Evolutionary conservation across 2,329 filamentous ascomycete genomes (phyloP), one percentile per base, ranked within the genome.

Genomic region (Penicillium sp.): DNA sequence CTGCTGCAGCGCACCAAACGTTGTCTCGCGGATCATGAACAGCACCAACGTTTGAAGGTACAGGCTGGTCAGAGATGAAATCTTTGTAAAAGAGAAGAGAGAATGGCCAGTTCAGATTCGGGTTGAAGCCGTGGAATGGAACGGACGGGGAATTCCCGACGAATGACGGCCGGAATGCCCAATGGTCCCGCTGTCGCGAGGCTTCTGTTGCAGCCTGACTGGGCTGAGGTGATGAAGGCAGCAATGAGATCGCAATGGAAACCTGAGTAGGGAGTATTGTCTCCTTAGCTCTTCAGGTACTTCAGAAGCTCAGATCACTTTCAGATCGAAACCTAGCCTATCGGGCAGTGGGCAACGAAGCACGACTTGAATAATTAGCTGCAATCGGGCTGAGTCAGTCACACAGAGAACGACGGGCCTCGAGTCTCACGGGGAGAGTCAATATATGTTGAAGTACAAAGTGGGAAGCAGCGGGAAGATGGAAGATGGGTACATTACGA

Each of bases 1-100:
- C 33, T 57, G 55, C 57, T 61, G 55, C 55, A 60, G 55, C 57
- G 25, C 51, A 52, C 49, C 56, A 56, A 55, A 58, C 43, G 53
- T 18, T 59, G 58, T 56, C 50, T 52, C 47, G 46, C 53, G 44
- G 48, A 54, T 44, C 55, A 55, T 59, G 39, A 51, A 42, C 33
- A 52, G 47, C 49, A 20, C 43, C 51, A 40, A 50, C 44, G 41
- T 31, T 40, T 6, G 15, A 29, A 25, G 35, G 43, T 38, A 37
- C 18, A 38, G 31, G 13, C 40, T 24, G 31, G 49, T 47, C 40
- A 13, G n/a, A 24, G 23, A 44, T 42, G 6, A 20, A 46, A 51
- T 49, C 10, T 28, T 10, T 37, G 42, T 12, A 31, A 31, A 18
- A 38, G 27, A 4, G 20, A 33, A 25, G 35, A 15, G 33, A 27